Evolutionary conservation across 352 stramenopile genomes (phyloP).

Genomic region (Phytophthora quininea): DNA sequence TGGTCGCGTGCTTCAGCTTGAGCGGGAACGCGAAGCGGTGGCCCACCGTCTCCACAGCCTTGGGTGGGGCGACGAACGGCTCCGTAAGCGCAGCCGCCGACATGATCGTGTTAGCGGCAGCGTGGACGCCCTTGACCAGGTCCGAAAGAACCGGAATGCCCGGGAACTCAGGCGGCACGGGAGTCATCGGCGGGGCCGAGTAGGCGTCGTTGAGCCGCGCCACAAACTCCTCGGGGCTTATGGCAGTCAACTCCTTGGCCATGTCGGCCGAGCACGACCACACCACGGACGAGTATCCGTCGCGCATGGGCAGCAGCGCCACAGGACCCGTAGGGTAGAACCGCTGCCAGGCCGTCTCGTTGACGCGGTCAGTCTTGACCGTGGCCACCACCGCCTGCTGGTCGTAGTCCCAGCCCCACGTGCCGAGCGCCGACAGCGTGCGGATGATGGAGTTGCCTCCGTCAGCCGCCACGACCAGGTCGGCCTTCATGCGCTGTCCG

Average conservation of each 20-base stretch:
- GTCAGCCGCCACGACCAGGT: constrained; percentile 89
- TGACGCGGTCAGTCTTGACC: constrained; percentile 83
- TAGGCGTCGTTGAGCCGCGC: constrained; percentile 82
- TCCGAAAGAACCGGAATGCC: constrained; percentile 81
- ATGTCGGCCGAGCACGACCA: constrained; percentile 89
- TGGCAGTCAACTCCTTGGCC: constrained; percentile 78
- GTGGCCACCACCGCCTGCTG: constrained; percentile 92
- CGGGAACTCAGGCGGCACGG: constrained; percentile 70
- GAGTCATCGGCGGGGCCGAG: constrained; percentile 47
- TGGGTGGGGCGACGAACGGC: constrained; percentile 78
- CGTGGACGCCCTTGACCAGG: constrained; percentile 76
- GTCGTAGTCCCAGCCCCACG: constrained; percentile 93
- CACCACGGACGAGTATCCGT: constrained; percentile 91
- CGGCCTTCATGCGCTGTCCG: constrained; percentile 67
- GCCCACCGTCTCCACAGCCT: constrained; percentile 69
- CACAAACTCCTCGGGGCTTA: constrained; percentile 81
- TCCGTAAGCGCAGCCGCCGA: constrained; percentile 73
- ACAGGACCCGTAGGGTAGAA: constrained; percentile 91
- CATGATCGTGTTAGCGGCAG: constrained; percentile 80
- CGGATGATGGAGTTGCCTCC: constrained; percentile 90
- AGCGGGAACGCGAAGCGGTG: constrained; percentile 88
- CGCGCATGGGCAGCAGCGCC: constrained; percentile 89
- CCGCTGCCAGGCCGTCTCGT: constrained; percentile 90
- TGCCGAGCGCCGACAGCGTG: constrained; percentile 83
- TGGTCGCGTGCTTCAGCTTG: constrained; percentile 87